A percentile compares a stretch with the other conserved stretches of the same genome.
Conservation (phyloP, 495 filamentous ascomycete genomes). For the Aspergillus sclerotioniger region DNA sequence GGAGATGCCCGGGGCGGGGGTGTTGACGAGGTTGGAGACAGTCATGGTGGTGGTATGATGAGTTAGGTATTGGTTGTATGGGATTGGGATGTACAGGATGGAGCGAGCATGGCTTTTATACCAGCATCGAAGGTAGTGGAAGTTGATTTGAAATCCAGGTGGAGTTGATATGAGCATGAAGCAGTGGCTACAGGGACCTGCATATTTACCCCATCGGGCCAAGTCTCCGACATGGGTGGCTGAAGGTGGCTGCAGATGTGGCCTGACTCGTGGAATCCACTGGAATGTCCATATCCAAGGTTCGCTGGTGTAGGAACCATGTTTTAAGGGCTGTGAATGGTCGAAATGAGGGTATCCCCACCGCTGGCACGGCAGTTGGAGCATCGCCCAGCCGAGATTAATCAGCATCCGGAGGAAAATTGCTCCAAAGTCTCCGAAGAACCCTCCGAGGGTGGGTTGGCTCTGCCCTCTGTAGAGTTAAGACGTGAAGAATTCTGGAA, state of each 20-base stretch:
- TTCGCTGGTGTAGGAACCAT: no score
- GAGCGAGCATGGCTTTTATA: not conserved
- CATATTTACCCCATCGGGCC: not conserved
- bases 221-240: not conserved
- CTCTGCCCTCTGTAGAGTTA: no score
- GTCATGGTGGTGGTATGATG: not conserved
- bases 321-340: not conserved
- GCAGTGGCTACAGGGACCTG: not conserved
- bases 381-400: no score
- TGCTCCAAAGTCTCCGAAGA: not conserved
- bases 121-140: not conserved
- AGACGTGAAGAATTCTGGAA: not conserved
- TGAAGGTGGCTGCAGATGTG: not conserved
- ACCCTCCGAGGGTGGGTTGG: not conserved
- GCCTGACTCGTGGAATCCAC: not conserved
- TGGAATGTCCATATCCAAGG: not conserved
- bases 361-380: not conserved
- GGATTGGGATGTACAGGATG: not conserved
- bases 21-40: conserved; percentile 3
- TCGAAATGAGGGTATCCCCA: not conserved
- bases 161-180: not conserved
- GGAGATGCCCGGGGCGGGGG: conserved; percentile 37
- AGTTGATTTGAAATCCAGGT: not conserved
- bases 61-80: not conserved
- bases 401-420: not conserved